A percentile compares a stretch with the other conserved stretches of the same genome.
phyloP scores from a whole-genome alignment of 805 yeast genomes.

The Metschnikowia aberdeeniae region DNA sequence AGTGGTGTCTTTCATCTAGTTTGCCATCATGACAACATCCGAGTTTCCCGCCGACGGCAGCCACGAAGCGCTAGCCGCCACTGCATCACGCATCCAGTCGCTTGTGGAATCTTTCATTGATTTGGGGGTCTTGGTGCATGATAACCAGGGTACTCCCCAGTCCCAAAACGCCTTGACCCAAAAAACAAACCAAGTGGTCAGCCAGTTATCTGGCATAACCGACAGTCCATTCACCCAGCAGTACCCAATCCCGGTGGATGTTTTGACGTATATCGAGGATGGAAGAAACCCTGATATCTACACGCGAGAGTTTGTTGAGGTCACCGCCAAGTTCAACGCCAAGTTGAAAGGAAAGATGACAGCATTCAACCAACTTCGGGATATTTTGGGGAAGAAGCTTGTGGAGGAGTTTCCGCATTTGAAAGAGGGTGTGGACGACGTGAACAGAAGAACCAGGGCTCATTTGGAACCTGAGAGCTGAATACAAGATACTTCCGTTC shows the following conservation, averaged over 20 bases:
- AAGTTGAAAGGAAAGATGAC: conserved; percentile 77
- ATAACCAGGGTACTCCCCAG: conserved; percentile 83
- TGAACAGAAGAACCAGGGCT: conserved; percentile 26
- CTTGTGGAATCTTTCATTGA: conserved; percentile 76
- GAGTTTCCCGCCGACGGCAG: conserved; percentile 19
- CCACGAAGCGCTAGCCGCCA: conserved; percentile 28
- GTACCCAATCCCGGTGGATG: conserved; percentile 69
- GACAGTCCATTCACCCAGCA: conserved; percentile 31
- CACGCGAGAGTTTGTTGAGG: conserved; percentile 93
- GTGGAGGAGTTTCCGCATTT: conserved; percentile 77
- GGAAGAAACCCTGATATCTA: conserved; percentile 97
- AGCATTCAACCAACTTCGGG: conserved; percentile 62
- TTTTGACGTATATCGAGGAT: conserved; percentile 87
- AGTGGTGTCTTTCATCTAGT: too few relatives aligned
- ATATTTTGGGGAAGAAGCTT: conserved; percentile 65
- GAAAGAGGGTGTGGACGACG: conserved; percentile 51
- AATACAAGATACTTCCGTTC: too few relatives aligned
- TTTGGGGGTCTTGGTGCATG: conserved; percentile 88
- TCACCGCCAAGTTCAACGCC: conserved; percentile 86
- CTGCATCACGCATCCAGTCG: conserved; percentile 29
- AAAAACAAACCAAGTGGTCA: conserved; percentile 40
- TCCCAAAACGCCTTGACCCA: conserved; percentile 50
- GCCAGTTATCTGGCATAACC: conserved; percentile 34
- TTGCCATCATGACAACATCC: conserved; percentile 29
- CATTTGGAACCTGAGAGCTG: too few relatives aligned